Evolutionary conservation across 1,284 basidiomycete species (phyloP), one percentile per base, ranked within the genome.

Genomic region (Pisolithus thermaeus): DNA sequence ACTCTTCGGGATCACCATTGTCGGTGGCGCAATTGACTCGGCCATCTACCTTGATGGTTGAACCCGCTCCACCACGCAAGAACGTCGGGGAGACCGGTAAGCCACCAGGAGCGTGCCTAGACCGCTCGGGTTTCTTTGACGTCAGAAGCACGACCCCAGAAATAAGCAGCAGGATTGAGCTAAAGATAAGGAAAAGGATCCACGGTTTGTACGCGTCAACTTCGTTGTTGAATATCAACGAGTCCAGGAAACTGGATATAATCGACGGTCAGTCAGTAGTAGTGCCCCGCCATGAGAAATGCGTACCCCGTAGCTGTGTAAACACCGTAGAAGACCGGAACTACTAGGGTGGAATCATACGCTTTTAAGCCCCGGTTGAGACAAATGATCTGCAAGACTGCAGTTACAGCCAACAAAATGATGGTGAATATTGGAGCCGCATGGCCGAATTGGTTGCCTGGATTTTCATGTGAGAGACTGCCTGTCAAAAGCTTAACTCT

Each of bases 341-440:
- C 86, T 22, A 87, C 83, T 1, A 88, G 73, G 1, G 87, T 87
- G 3, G 83, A 84, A 44, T 90, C 88, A 60, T 90, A 90, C 4
- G 86, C 81, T 61, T 83, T 84, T 20, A 95, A 73, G 4, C 88
- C 93, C 51, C 85, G 83, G 66, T 96, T 95, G 36, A 97, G 75
- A 65, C 91, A 95, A 42, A 93, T 81, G 56, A 97, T 96, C 67
- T 97, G 94, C 35, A 86, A 70, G 16, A 97, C 82, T 1, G 92
- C 93, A 0, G 92, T 93, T 41, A 81, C 64, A 5, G 78, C 78
- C 35, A 97, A 79, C 23, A 95, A 71, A 36, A 94, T 71, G 57
- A 97, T 83, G 0, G 92, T 94, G 64, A 94, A 79, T 53, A 96
- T 83, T 1, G 89, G 78, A 0, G 92, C 83, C 0, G 81, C 76